Evolutionary conservation across 306 rosid genomes (phyloP).

Genomic region (Betula pendula): DNA sequence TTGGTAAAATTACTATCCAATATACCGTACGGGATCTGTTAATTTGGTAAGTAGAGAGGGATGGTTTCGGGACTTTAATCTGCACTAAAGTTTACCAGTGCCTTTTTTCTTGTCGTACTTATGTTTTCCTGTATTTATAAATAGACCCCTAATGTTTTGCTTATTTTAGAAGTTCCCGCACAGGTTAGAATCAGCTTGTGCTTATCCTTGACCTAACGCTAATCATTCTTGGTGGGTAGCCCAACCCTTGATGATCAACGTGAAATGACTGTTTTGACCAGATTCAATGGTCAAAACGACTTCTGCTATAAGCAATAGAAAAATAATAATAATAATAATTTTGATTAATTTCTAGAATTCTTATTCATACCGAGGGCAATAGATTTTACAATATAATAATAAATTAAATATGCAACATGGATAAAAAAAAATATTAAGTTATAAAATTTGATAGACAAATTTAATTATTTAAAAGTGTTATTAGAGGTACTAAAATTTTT

Average conservation of each 20-base stretch:
- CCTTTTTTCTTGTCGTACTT: not conserved
- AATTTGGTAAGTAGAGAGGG: not conserved
- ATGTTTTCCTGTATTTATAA: not conserved
- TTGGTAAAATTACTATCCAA: not conserved
- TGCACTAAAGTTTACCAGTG: no score
- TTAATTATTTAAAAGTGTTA: no score
- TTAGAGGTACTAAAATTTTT: no score
- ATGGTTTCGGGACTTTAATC: not conserved
- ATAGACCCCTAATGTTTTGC: not conserved
- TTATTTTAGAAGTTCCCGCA: not conserved
- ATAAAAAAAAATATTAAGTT: no score
- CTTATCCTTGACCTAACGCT: not conserved
- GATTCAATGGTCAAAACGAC: not conserved
- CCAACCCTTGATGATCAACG: not conserved
- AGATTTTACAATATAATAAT: no score
- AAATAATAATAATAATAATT: no score
- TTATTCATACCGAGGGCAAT: no score
- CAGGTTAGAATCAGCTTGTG: not conserved
- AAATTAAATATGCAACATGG: no score
- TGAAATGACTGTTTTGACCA: not conserved
- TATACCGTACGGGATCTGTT: no score
- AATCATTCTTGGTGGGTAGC: not conserved
- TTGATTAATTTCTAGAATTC: no score
- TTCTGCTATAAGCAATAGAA: not conserved
- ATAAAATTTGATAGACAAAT: no score